Evolutionary conservation across 2,329 filamentous ascomycete species (phyloP), one percentile per base, ranked within the genome.

Genomic region (Pseudocercospora pini-densiflorae): DNA sequence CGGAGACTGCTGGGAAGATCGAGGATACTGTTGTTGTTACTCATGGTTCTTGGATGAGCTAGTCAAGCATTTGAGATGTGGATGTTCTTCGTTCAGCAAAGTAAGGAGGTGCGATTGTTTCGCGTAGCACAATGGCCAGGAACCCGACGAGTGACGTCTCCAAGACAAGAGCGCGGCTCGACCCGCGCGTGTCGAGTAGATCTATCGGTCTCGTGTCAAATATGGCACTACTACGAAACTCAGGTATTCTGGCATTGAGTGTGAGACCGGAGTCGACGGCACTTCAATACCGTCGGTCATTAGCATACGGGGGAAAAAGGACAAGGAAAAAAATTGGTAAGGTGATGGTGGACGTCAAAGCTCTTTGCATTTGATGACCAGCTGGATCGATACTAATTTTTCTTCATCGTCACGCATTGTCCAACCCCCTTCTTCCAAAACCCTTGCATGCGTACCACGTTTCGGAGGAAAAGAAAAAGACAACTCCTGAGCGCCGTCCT

Each of bases 1-100:
- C 91, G 90, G 77, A 98, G 85, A 33, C 81, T 81, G 19, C 63
- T 65, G 16, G 70, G 70, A 1, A 70, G 69, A 7, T 63, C 36
- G 86, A 59, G 51, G 49, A 64, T 55, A 31, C 19, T 23, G 27
- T 53, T 19, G 40, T 61, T 57, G 49, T 49, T 27, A 19, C 24
- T 55, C 23, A 55, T 31, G 23, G 16, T 55, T 55, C 24, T 16
- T n/a, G 8, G 23, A 27, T 23, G 16, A 12, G 27, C 27, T 14
- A n/a, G 51, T 27, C 33, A 36, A 36, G 40, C 40, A 43, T 43
- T 36, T 14, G 33, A 36, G 33, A 16, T 36, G 33, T 16, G 33
- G 33, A 33, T 16, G 33, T 36, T 36, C 33, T 16, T 36, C 33
- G 33, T 14, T 36, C 33, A 36, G 33, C 12, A 4, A 43, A 43